phyloP scores from a whole-genome alignment of 1,139 yeast species.

The Spencermartinsiella ligniputridi region DNA sequence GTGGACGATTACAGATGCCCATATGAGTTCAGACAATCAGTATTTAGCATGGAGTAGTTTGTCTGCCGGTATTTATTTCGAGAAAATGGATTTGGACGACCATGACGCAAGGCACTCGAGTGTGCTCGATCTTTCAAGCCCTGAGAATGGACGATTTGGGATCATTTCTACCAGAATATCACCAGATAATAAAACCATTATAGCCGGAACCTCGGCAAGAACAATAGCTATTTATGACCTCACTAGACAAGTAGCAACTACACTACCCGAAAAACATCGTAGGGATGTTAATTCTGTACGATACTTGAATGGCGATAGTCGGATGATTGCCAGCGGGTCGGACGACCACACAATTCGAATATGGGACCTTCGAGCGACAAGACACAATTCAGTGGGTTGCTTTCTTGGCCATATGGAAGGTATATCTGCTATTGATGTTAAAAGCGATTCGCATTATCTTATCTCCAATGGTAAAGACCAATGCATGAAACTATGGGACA shows the following conservation, averaged over 20 bases:
- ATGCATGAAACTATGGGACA: constrained; percentile 33
- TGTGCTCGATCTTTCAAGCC: constrained; percentile 11
- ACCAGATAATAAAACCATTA: not conserved
- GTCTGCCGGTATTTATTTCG: constrained; percentile 21
- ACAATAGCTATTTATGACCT: not conserved
- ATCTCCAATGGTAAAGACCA: constrained; percentile 33
- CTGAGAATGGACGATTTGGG: constrained; percentile 9
- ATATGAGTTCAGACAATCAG: constrained; percentile 25
- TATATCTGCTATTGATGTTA: constrained; percentile 29
- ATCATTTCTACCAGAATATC: constrained; percentile 5
- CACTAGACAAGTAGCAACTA: not conserved
- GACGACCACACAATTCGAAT: constrained; percentile 79
- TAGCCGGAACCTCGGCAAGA: constrained; percentile 5
- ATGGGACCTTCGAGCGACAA: constrained; percentile 66
- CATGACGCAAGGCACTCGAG: constrained; percentile 15
- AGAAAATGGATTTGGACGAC: constrained; percentile 21
- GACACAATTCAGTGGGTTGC: constrained; percentile 52
- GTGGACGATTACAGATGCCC: constrained; percentile 33
- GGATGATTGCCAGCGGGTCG: constrained; percentile 71
- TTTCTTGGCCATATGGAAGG: constrained; percentile 69
- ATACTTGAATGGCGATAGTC: constrained; percentile 71
- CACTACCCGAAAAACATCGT: constrained; percentile 7
- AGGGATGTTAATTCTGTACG: constrained; percentile 55
- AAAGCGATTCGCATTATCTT: constrained; percentile 28
- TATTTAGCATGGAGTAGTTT: constrained; percentile 1